Base-by-base conservation (phyloP, 768 basidiomycete genomes). In the Kwoniella sp. region DNA sequence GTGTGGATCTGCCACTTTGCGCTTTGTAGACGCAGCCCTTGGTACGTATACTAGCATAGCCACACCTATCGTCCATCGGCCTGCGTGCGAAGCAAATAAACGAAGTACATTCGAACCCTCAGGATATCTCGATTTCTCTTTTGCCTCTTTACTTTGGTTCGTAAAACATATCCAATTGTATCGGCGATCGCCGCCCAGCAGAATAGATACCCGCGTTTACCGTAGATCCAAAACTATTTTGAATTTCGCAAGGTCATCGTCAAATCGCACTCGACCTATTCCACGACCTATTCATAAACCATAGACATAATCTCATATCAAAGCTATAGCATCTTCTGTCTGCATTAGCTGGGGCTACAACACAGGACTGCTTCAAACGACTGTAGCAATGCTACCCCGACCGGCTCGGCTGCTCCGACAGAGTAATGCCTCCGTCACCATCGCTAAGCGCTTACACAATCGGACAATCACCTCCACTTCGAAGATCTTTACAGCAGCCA, bases 341-440 rank as follows among this genome's bases (percentile, higher is more conserved):
- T n/a, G n/a, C n/a, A n/a, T n/a, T n/a, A n/a, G n/a, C n/a, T n/a
- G n/a, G n/a, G n/a, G n/a, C n/a, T n/a, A n/a, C n/a, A n/a, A n/a
- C n/a, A n/a, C n/a, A n/a, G n/a, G n/a, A n/a, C n/a, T n/a, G n/a
- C n/a, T n/a, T n/a, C n/a, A n/a, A n/a, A n/a, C n/a, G n/a, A n/a
- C n/a, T n/a, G n/a, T n/a, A n/a, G 20, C 41, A 30, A 66, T 72
- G 53, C 55, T 72, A 20, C 62, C 65, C 5, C 60, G 67, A 26
- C 71, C 71, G 4, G 71, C 71, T 23, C 31, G 71, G 30, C 47
- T 72, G 7, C 53, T 72, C 4, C 53, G 66, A 26, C 71, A 69
- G 37, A 60, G 34, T 34, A 31, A n/a, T 22, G 34, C 9, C 20
- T 34, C n/a, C n/a, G n/a, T 45, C 52, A 55, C 15, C 25, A 53